These are phyloP conservation scores for Torulaspora maleeae DNA, from an alignment of 805 yeast species.

Conservation along the genomic window DNA sequence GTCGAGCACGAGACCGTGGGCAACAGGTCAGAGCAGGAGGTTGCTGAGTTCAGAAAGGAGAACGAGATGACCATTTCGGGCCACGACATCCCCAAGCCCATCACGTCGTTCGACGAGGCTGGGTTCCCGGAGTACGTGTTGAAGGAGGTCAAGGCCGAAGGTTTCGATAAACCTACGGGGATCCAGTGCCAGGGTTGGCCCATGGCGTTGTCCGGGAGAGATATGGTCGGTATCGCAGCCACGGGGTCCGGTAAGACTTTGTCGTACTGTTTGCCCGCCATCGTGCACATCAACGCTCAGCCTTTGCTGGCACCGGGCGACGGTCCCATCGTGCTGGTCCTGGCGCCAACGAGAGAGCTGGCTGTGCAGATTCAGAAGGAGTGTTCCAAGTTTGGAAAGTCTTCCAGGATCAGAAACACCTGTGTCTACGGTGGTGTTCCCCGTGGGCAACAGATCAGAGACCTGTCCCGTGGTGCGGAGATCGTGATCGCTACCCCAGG, in stretches of 20 bases:
- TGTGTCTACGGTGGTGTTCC: slow-evolving; percentile 99
- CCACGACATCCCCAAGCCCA: slow-evolving; percentile 86
- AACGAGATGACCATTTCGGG: slow-evolving; percentile 86
- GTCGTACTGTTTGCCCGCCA: slow-evolving; percentile 94
- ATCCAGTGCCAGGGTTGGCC: slow-evolving; percentile 99
- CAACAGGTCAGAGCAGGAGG: slow-evolving; percentile 67
- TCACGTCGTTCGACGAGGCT: slow-evolving; percentile 89
- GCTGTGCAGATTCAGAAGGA: slow-evolving; percentile 97
- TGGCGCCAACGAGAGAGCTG: slow-evolving; percentile 98
- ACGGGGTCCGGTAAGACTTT: slow-evolving; percentile 99
- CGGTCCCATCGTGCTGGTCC: slow-evolving; percentile 92
- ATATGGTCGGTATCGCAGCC: slow-evolving; percentile 97
- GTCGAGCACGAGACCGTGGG: slow-evolving; percentile 77
- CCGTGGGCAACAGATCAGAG: slow-evolving; percentile 95
- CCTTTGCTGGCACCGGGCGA: slow-evolving; percentile 90
- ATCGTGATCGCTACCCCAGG: slow-evolving; percentile 98
- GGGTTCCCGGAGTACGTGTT: slow-evolving; percentile 95
- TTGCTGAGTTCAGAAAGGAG: slow-evolving; percentile 69
- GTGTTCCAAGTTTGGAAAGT: slow-evolving; percentile 88
- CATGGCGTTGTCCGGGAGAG: slow-evolving; percentile 98
- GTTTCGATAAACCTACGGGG: slow-evolving; percentile 90
- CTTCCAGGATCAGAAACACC: slow-evolving; percentile 91
- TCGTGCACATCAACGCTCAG: slow-evolving; percentile 97
- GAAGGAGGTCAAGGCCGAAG: slow-evolving; percentile 81
- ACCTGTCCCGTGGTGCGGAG: slow-evolving; percentile 90